Evolutionary conservation across 2,329 filamentous ascomycete species (phyloP).

Genomic region (Conoideocrella luteorostrata): DNA sequence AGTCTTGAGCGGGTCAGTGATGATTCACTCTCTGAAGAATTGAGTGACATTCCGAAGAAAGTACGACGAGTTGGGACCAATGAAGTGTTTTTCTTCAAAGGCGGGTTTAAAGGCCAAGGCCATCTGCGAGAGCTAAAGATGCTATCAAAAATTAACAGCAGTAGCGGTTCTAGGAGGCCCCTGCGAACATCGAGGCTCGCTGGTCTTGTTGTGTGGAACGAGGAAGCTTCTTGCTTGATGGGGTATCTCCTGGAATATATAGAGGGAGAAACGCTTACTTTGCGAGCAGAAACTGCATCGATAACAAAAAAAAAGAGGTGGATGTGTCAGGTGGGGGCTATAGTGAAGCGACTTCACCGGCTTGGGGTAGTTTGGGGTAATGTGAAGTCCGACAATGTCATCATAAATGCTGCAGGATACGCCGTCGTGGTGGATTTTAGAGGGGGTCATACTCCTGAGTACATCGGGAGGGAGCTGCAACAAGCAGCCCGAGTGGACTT

Average conservation of each 20-base stretch:
- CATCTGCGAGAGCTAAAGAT: too few relatives aligned
- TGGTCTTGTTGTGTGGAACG: constrained; percentile 14
- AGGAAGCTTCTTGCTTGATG: constrained; percentile 11
- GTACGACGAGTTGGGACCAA: too few relatives aligned
- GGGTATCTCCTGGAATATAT: constrained; percentile 13
- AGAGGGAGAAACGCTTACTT: constrained; percentile 8
- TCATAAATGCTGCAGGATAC: constrained; percentile 10
- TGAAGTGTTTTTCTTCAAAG: too few relatives aligned
- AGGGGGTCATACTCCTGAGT: constrained; percentile 4
- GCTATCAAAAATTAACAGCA: too few relatives aligned
- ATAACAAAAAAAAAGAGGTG: constrained; percentile 10
- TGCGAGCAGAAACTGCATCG: not conserved
- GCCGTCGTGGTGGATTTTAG: constrained; percentile 12
- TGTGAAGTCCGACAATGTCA: constrained; percentile 11
- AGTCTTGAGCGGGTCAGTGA: too few relatives aligned
- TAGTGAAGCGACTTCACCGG: constrained; percentile 10
- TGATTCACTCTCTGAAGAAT: too few relatives aligned
- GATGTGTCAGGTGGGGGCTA: constrained; percentile 13
- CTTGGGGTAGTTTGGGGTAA: constrained; percentile 12
- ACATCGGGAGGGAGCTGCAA: constrained; percentile 4
- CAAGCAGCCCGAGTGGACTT: constrained; percentile 1
- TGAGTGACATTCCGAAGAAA: too few relatives aligned
- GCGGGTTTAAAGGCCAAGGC: too few relatives aligned
- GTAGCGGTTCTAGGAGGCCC: too few relatives aligned
- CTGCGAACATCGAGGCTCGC: constrained; percentile 12